A percentile compares a stretch with the other conserved stretches of the same genome.
These are phyloP conservation scores for Candida nitratophila DNA, from an alignment of 805 yeast genomes.

Conservation along the genomic window DNA sequence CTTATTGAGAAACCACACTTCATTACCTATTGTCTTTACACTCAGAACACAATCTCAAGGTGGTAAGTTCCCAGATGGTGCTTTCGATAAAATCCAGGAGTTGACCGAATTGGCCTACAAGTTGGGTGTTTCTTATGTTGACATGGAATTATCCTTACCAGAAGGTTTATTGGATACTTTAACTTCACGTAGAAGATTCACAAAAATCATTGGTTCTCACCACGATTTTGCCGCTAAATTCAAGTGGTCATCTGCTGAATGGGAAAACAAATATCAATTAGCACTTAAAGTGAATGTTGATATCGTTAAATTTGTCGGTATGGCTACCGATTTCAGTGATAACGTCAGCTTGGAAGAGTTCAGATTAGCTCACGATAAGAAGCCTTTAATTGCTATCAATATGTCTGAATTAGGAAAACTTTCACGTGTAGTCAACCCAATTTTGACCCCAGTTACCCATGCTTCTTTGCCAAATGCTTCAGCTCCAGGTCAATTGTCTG, in stretches of 20 bases:
- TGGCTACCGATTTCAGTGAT: conserved; percentile 57
- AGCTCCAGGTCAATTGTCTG: conserved; percentile 73
- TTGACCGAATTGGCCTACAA: conserved; percentile 60
- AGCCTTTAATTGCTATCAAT: conserved; percentile 79
- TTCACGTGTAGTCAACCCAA: conserved; percentile 66
- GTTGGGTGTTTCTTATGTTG: conserved; percentile 75
- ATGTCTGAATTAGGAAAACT: conserved; percentile 72
- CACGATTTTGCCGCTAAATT: conserved; percentile 62
- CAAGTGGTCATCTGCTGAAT: conserved; percentile 63
- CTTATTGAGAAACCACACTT: conserved; percentile 52
- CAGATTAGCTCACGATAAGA: conserved; percentile 43
- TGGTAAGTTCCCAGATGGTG: conserved; percentile 66
- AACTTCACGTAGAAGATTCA: conserved; percentile 45
- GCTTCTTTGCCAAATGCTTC: conserved; percentile 57
- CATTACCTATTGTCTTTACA: conserved; percentile 75
- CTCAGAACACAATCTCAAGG: conserved; percentile 76
- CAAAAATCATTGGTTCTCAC: conserved; percentile 76
- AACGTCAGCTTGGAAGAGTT: conserved; percentile 68
- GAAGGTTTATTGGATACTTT: conserved; percentile 44
- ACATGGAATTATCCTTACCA: conserved; percentile 70
- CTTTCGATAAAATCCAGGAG: conserved; percentile 36
- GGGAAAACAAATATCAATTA: conserved; percentile 65
- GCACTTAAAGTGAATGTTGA: conserved; percentile 65
- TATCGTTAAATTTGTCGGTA: conserved; percentile 76
- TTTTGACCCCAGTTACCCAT: conserved; percentile 83